Conservation (phyloP, 2,329 filamentous ascomycete genomes). For the Neonectria hederae region DNA sequence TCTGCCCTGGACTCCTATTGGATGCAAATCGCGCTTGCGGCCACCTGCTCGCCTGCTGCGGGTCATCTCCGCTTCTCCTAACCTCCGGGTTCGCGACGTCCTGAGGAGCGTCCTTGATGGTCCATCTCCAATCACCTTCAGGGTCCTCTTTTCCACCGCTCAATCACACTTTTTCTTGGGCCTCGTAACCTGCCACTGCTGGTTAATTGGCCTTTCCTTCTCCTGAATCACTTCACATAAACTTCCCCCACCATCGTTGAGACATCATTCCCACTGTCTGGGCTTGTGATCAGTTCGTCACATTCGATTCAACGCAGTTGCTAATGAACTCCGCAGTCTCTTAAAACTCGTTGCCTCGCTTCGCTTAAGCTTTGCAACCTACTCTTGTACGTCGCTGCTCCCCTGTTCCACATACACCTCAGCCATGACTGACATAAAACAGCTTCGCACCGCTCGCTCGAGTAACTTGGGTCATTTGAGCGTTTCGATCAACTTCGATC, state of each 20-base stretch:
- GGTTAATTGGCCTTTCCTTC: not conserved
- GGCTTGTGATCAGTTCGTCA: not conserved
- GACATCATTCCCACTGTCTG: not conserved
- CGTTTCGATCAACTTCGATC: constrained; percentile 25
- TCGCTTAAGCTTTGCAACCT: constrained; percentile 35
- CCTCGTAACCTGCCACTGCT: not conserved
- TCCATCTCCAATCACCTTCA: not conserved
- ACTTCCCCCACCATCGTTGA: not conserved
- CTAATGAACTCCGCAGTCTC: constrained; percentile 22
- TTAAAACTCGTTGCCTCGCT: constrained; percentile 34
- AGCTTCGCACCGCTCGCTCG: constrained; percentile 28
- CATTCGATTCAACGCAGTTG: not conserved
- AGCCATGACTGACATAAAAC: not conserved
- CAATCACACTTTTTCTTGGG: not conserved
- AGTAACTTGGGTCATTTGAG: constrained; percentile 33
- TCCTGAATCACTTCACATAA: not conserved
- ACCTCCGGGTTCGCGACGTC: not conserved
- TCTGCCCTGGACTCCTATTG: not conserved
- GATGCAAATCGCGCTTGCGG: not conserved
- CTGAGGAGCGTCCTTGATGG: not conserved
- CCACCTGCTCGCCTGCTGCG: not conserved
- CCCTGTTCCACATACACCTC: too few species aligned
- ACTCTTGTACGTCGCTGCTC: constrained; percentile 22
- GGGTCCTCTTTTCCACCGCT: not conserved
- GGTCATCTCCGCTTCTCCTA: not conserved